Conservation (phyloP, 202 grass and related monocot genomes). For the Schoenoplectus tabernaemontani region DNA sequence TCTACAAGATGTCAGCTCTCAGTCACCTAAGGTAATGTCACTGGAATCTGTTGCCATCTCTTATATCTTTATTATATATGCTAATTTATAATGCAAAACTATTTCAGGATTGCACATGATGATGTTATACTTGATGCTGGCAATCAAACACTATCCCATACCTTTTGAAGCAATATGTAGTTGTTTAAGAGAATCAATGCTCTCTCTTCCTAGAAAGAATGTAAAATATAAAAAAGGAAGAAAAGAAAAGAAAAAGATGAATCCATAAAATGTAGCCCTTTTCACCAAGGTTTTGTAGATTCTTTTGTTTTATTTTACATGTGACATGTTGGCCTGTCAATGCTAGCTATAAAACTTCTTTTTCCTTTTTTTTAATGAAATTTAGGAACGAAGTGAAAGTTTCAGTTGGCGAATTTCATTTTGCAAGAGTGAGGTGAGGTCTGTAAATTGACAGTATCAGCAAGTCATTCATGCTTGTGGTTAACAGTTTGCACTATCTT, state of each 20-base stretch:
- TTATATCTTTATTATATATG: constrained; percentile 30
- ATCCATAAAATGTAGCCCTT: neutral
- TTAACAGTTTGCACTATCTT: neutral
- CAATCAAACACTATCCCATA: constrained; percentile 48
- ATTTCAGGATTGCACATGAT: constrained; percentile 38
- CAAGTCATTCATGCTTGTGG: neutral
- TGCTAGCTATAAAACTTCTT: neutral
- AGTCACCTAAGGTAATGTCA: constrained; percentile 77
- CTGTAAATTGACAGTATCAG: neutral
- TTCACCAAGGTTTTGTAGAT: constrained; percentile 4
- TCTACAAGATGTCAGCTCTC: constrained; percentile 97
- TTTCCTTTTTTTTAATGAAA: neutral
- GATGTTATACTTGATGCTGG: constrained; percentile 81
- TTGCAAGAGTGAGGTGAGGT: neutral
- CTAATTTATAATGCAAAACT: constrained; percentile 34
- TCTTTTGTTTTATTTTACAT: constrained; percentile 8
- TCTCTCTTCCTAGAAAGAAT: constrained; percentile 3
- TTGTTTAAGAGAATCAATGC: neutral
- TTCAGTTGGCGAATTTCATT: neutral
- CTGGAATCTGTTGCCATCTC: neutral
- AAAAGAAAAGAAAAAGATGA: neutral
- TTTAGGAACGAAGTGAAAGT: neutral
- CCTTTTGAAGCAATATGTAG: constrained; percentile 26
- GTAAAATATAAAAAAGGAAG: neutral
- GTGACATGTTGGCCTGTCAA: neutral